Evolutionary conservation across 2,329 filamentous ascomycete species (phyloP), one percentile per base, ranked within the genome.

Genomic region (Clarireedia sp.): DNA sequence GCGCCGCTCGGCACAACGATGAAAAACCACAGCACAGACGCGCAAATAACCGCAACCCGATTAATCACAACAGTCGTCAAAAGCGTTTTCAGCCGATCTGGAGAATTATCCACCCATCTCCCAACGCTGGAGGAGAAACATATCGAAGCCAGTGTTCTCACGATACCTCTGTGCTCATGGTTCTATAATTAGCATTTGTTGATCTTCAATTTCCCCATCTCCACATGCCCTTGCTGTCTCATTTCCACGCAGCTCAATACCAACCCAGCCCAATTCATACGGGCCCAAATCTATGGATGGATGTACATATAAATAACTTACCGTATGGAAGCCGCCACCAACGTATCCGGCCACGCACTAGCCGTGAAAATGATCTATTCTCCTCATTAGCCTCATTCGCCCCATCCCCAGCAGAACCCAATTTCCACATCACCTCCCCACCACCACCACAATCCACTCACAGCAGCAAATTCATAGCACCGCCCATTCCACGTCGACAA

Each of bases 401-500:
- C 81, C 76, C 0, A 81, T 78, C 46, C n/a, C n/a, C n/a, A n/a
- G n/a, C n/a, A n/a, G n/a, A n/a, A n/a, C n/a, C n/a, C n/a, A n/a
- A n/a, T n/a, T n/a, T n/a, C n/a, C 74, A 2, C 16, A 2, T 33
- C 46, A 56, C 53, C 29, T 55, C 41, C 26, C 54, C 17, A 23
- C 16, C 10, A 36, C 21, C 33, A 4, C 12, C 26, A n/a, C 29
- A 37, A 23, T 24, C 19, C 47, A 37, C 63, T 62, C 48, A 67
- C 64, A 17, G 63, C 64, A 9, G 64, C 64, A 49, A 67, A 67
- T 57, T 67, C 64, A 57, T 64, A 82, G 48, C 74, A 73, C 46
- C 79, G 73, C 5, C 77, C 75, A 64, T 81, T 82, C 78, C 78
- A 81, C 40, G 77, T 77, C 16, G 79, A 81, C 5, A 81, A 69